Conservation (phyloP, 2,329 filamentous ascomycete genomes). For the Verticillium nubilum region DNA sequence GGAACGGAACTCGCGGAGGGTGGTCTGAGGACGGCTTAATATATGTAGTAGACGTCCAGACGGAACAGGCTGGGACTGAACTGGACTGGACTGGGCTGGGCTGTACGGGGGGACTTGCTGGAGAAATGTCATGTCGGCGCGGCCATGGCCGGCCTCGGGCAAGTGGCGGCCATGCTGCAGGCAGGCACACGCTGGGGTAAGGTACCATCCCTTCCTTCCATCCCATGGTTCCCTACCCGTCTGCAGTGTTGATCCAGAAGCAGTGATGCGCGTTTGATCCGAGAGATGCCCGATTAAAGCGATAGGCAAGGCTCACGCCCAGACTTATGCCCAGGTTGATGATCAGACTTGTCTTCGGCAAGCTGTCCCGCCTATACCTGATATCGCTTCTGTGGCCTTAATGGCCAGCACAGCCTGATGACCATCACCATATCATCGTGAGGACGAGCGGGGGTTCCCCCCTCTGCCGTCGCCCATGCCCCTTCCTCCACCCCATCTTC, state of each 20-base stretch:
- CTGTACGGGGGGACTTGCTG: background rate
- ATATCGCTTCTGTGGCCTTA: background rate
- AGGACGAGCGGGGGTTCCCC: background rate
- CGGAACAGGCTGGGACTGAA: background rate
- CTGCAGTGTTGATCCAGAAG: background rate
- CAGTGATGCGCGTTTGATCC: background rate
- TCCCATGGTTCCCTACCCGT: background rate
- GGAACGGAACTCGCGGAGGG: background rate
- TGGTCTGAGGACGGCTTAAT: background rate
- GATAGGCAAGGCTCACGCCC: background rate
- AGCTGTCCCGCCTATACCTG: background rate
- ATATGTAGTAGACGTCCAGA: background rate
- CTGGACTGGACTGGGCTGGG: background rate
- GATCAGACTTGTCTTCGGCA: background rate
- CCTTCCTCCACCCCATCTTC: background rate
- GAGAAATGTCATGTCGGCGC: background rate
- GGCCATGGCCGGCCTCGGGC: background rate
- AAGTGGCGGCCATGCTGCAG: background rate
- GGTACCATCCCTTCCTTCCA: background rate
- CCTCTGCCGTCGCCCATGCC: background rate
- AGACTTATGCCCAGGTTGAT: background rate
- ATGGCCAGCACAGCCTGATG: background rate
- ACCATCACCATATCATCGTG: background rate
- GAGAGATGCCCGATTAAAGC: background rate
- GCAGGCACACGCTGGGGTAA: background rate